Base-by-base conservation (phyloP, 2,329 filamentous ascomycete genomes). In the Fusarium sulawesiense region DNA sequence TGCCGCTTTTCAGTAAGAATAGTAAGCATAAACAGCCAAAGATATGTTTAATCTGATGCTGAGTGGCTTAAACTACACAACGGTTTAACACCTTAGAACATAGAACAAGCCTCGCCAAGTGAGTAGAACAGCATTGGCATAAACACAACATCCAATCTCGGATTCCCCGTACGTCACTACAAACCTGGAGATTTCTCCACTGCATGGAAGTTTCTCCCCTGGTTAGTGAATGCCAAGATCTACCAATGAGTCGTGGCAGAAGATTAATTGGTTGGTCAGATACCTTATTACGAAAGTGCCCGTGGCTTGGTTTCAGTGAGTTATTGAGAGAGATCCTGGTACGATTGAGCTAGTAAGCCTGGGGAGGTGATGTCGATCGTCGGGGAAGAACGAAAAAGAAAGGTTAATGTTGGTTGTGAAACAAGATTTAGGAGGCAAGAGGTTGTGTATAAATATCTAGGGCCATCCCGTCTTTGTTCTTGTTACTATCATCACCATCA, bases 221-320 rank as follows among this genome's bases (percentile, higher is more conserved):
- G 49, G 44, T 40, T 20, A 48, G 62, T 71, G 68, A 68, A 54
- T 49, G 34, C 34, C 34, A 37, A 37, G 34, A 37, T 37, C 34
- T n/a, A 37, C 18, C 18, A 27, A 41, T 60, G 61, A 60, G 54
- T 66, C 63, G 63, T 60, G 49, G 42, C 55, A 66, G 34, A 54
- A 25, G 40, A 51, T 65, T 55, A 65, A 65, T 64, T 66, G 50
- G 60, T 14, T 23, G 8, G 16, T 5, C 5, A 23, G 14, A 40
- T 34, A 12, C 44, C 67, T 68, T 46, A 68, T 68, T 68, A 64
- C 65, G 65, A 68, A 37, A 37, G 54, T 68, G 59, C 48, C 48
- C 65, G 65, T 68, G 65, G 65, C 64, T 67, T 45, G 64, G 63
- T 21, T 34, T 16, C 23, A 23, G 27, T 34, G 12, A 51, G 54